phyloP scores from a whole-genome alignment of 2,329 filamentous ascomycete species.

The Xylaria sp. region DNA sequence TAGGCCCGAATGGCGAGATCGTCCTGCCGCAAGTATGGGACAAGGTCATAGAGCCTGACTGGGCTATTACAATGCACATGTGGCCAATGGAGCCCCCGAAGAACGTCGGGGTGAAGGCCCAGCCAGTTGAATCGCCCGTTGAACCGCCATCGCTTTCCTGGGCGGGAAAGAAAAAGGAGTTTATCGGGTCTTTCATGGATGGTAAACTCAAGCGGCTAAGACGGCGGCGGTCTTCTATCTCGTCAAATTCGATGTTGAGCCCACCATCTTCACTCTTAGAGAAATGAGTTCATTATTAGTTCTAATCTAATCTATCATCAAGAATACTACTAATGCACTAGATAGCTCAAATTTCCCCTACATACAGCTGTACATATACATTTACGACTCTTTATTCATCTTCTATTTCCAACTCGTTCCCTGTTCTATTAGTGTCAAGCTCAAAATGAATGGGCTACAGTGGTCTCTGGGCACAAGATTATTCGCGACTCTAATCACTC shows the following conservation, averaged over 20 bases:
- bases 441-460: too few species aligned
- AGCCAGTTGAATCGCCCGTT: neutral
- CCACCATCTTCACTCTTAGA: neutral
- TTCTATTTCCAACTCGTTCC: too few species aligned
- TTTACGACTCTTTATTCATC: too few species aligned
- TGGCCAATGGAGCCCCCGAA: conserved; percentile 62
- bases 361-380: too few species aligned
- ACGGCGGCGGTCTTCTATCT: conserved; percentile 5
- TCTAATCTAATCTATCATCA: neutral
- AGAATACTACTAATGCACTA: too few species aligned
- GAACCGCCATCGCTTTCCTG: neutral
- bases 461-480: too few species aligned
- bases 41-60: conserved; percentile 81
- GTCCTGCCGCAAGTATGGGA: conserved; percentile 86
- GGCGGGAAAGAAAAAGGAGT: conserved; percentile 18
- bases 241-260: neutral
- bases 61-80: conserved; percentile 74
- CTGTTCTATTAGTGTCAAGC: too few species aligned
- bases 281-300: neutral
- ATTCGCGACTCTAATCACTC: too few species aligned
- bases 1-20: conserved; percentile 82
- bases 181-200: neutral
- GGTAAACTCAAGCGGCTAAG: conserved; percentile 1
- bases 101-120: neutral
- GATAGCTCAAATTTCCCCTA: too few species aligned